Base-by-base conservation (phyloP, 345 rosid genomes). In the Eucalyptus melliodora region DNA sequence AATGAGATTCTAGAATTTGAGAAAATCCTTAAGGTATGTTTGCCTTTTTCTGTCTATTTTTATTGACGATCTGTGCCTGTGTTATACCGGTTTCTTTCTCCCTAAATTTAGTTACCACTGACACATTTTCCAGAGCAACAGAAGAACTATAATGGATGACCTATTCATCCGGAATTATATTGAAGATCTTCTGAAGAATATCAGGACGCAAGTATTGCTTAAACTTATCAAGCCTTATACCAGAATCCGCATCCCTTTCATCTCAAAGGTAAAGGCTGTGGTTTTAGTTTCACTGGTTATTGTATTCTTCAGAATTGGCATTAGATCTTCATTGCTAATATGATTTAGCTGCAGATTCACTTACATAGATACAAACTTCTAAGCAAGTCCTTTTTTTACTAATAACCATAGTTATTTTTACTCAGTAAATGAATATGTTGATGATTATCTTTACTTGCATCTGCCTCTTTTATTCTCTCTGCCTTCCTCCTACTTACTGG, bases 211-310 rank as follows among this genome's bases (percentile, higher is more conserved):
- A 92, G 99, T 98, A 89, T 92, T 98, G 87, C 98, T 98, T 81
- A 98, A 98, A 96, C 99, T 98, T 90, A 98, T 98, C 86, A 98
- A 97, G 92, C 99, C 99, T 34, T 97, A 97, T 89, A 97, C 99
- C 37, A 97, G 97, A 95, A 97, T 97, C 19, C 94, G 97, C 87
- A 95, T 96, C 42, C 99, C 99, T 23, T 98, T 98, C 92, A 96
- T 98, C 92, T 96, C 99, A 16, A 94, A 96, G 96, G 96, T 95
- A 89, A 90, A 77, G 89, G 62, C 87, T 50, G 31, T 40, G 77
- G 60, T 72, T 86, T 67, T 82, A 47, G 27, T 65, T 65, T 77
- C 27, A 81, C 30, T 31, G 7, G n/a, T 30, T 56, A 9, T 44
- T 37, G 45, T 77, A 37, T 77, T 11, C 47, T 77, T 37, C 85